These are phyloP conservation scores for Blastocystis sp. DNA, from an alignment of 352 stramenopile genomes.

Conservation along the genomic window DNA sequence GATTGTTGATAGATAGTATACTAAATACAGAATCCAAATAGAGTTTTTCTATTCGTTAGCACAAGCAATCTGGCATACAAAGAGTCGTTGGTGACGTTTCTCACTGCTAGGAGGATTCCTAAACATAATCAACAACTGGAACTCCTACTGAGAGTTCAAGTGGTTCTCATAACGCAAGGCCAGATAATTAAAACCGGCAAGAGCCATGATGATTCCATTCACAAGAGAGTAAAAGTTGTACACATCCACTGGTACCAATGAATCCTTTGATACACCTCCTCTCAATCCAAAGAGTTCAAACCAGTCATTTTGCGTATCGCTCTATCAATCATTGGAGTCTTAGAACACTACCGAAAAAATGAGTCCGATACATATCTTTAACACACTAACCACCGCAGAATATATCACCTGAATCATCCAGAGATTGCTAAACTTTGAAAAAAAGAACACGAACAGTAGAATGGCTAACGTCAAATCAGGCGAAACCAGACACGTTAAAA, in stretches of 20 bases:
- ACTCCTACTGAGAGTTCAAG: background rate
- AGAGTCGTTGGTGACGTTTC: background rate
- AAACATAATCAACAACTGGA: background rate
- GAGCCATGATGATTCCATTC: constrained; percentile 50
- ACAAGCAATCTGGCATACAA: background rate
- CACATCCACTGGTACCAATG: background rate
- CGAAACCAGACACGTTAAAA: constrained; percentile 42
- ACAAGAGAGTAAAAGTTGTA: constrained; percentile 50
- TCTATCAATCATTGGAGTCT: background rate
- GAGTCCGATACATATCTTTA: constrained; percentile 2
- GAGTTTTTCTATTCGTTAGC: constrained; percentile 16
- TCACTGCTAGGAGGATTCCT: background rate
- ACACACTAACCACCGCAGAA: background rate
- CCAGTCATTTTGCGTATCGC: background rate
- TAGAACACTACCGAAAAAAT: background rate
- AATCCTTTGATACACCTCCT: background rate
- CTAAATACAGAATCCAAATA: constrained; percentile 20
- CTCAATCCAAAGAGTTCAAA: constrained; percentile 25
- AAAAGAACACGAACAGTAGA: constrained; percentile 54
- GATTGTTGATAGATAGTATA: constrained; percentile 7
- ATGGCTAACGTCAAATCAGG: constrained; percentile 44
- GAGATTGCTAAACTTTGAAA: constrained; percentile 26
- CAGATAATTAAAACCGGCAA: constrained; percentile 44
- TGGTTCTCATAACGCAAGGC: background rate
- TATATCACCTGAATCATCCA: constrained; percentile 44